phyloP scores from a whole-genome alignment of 345 rosid genomes.

The Eucalyptus pauciflora region DNA sequence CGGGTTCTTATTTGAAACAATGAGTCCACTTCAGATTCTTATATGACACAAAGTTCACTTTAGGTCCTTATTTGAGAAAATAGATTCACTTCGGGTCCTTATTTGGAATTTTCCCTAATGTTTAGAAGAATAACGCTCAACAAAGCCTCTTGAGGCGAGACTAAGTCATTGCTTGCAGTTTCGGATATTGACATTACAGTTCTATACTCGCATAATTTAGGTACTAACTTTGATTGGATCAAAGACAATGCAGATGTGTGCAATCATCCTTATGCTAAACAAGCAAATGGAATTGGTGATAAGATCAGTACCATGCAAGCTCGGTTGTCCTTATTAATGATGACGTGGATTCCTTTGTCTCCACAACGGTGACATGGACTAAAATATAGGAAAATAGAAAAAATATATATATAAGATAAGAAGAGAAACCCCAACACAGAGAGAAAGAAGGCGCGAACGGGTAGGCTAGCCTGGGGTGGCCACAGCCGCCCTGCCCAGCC shows the following conservation, averaged over 20 bases:
- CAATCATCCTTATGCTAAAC: too few relatives aligned
- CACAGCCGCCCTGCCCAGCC: not conserved
- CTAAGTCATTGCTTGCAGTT: not conserved
- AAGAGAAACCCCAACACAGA: not conserved
- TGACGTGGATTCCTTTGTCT: not conserved
- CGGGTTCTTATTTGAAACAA: too few relatives aligned
- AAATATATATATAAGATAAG: not conserved
- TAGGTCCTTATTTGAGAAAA: too few relatives aligned
- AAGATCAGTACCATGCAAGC: not conserved
- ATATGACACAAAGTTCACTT: too few relatives aligned
- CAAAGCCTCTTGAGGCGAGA: not conserved
- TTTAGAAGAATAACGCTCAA: not conserved
- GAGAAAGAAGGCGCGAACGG: not conserved
- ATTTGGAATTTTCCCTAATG: too few relatives aligned
- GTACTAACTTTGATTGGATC: not conserved
- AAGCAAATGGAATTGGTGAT: not conserved
- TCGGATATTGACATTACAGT: not conserved
- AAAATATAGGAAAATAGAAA: too few relatives aligned
- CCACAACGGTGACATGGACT: not conserved
- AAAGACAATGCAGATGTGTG: not conserved
- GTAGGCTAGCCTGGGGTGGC: not conserved
- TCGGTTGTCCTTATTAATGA: not conserved
- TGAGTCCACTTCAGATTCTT: too few relatives aligned
- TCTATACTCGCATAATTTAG: not conserved
- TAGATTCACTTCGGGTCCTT: too few relatives aligned